Conservation (phyloP, 768 basidiomycete genomes). For the Porpolomopsis calyptriformis region DNA sequence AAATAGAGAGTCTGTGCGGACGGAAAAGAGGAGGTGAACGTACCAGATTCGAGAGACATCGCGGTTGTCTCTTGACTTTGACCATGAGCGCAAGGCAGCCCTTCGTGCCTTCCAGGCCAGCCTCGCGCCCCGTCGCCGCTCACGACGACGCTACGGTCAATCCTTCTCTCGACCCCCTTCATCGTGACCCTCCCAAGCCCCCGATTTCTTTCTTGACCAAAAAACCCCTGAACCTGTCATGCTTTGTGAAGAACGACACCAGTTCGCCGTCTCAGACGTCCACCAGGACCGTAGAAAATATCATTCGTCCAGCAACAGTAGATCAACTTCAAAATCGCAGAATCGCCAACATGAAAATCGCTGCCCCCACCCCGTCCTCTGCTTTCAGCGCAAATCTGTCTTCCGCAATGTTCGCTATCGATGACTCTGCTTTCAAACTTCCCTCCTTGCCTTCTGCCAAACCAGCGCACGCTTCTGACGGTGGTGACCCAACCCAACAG, state of each 20-base stretch:
- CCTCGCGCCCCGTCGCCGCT: neutral
- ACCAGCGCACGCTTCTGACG: neutral
- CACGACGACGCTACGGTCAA: too few relatives aligned
- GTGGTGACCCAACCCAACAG: neutral
- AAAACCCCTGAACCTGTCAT: neutral
- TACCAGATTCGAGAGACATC: neutral
- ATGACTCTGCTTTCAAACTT: neutral
- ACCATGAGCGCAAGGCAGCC: neutral
- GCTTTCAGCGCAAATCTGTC: neutral
- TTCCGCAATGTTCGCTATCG: neutral
- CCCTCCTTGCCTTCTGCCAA: neutral
- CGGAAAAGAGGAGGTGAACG: neutral
- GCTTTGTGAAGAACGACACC: neutral
- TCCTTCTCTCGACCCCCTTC: too few relatives aligned
- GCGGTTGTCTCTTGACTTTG: too few relatives aligned
- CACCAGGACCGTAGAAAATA: too few relatives aligned
- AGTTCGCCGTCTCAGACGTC: neutral
- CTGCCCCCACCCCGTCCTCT: neutral
- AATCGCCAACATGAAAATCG: neutral
- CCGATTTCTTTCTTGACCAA: neutral
- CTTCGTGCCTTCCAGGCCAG: neutral
- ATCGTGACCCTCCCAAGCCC: too few relatives aligned
- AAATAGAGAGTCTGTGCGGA: neutral
- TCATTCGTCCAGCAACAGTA: neutral
- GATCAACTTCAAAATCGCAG: neutral